Conservation (phyloP, 1,139 yeast genomes). For the Geotrichum klebahnii region DNA sequence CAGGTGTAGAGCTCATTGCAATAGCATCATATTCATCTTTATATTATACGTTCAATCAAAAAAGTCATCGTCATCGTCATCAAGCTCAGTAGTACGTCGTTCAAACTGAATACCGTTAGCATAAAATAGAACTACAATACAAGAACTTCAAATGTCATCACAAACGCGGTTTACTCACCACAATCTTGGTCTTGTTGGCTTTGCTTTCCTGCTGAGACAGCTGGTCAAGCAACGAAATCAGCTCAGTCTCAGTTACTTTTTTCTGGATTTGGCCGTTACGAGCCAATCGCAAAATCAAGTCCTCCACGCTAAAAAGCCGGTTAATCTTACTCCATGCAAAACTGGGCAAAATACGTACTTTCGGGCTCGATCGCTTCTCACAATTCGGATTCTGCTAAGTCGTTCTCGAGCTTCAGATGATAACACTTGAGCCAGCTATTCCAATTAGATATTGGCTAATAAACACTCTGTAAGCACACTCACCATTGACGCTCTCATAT, state of each 20-base stretch:
- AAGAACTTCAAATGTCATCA: too few species aligned
- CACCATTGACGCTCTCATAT: constrained; percentile 38
- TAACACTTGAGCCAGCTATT: constrained; percentile 62
- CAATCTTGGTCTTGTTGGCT: constrained; percentile 58
- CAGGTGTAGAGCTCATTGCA: too few species aligned
- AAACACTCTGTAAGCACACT: background rate
- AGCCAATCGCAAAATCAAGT: constrained; percentile 67
- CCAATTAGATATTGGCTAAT: constrained; percentile 39
- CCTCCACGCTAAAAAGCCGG: constrained; percentile 54
- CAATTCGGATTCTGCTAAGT: constrained; percentile 78
- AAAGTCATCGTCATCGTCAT: constrained; percentile 21
- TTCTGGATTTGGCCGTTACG: constrained; percentile 71
- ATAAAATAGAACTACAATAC: background rate
- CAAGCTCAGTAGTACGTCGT: constrained; percentile 11
- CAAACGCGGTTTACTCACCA: constrained; percentile 28
- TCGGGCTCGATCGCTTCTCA: constrained; percentile 83
- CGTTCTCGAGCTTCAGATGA: constrained; percentile 85
- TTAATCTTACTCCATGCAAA: background rate
- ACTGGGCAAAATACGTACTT: constrained; percentile 38
- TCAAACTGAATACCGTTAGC: constrained; percentile 14
- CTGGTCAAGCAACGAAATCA: constrained; percentile 78
- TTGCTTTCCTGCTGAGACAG: constrained; percentile 73
- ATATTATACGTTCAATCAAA: constrained; percentile 15
- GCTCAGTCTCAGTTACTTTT: constrained; percentile 71
- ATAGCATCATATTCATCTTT: background rate